Base-by-base conservation (phyloP, 1,284 basidiomycete genomes). In the Sporisorium iseilematis-ciliati region DNA sequence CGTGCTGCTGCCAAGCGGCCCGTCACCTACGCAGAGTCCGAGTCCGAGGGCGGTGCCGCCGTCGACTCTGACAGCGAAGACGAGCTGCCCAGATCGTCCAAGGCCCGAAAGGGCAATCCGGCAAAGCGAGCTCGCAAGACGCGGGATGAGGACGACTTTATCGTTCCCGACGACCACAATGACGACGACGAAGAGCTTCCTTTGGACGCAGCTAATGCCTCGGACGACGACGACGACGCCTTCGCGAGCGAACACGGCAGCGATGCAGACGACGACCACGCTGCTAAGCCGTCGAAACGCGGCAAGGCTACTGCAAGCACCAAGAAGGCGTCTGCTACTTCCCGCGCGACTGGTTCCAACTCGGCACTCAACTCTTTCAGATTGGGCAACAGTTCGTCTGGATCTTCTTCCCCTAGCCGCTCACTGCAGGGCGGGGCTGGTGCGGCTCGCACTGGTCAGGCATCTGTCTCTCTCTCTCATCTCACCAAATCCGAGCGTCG, bases 401-500 rank as follows among this genome's bases (percentile, higher is more conserved):
- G 49, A 40, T 67, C 61, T 8, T 62, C 74, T 7, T 58, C 74
- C 18, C 38, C 65, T 38, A 48, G 26, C 35, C 53, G 57, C 20
- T 38, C 23, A 23, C 20, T 33, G 21, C 57, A 42, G 12, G 23
- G 21, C 14, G 57, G 57, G n/a, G n/a, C n/a, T 20, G 51, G 57
- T 20, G 51, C 57, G 4, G 38, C 61, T 53, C 71, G 65, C 45
- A 49, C 42, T 31, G 45, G 56, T 21, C 50, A 57, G 4, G 57
- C 69, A 14, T 38, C 67, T 2, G 53, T 66, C 35, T 61, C 69
- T 52, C 82, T 85, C 56, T 85, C 88, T 8, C 92, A 96, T 85
- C 88, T 95, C 72, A 97, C 95, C 18, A 91, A 91, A 11, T 94
- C 95, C 0, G 95, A 97, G 85, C 90, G 90, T 73, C 89, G 92